Base-by-base conservation (phyloP, 257 asterid species). In the Sherardia arvensis region DNA sequence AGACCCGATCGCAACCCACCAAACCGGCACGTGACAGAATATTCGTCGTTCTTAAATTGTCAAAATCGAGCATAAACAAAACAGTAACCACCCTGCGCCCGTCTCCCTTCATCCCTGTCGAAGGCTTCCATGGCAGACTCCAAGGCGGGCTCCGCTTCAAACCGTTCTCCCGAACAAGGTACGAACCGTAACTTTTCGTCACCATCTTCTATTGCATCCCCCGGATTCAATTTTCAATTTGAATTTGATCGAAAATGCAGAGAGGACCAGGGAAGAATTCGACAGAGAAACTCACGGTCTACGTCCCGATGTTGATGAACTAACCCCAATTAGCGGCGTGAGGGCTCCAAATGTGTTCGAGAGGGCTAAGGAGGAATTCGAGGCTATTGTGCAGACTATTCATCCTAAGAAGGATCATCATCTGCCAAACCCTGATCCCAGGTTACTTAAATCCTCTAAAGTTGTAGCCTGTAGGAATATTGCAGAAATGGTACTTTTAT, bases 331-430 rank as follows among this genome's bases (percentile, higher is more conserved):
- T 66, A 48, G 66, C 68, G 84, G 81, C 28, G 87, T 86, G 43
- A 89, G 79, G 79, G 95, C 95, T 51, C 96, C 96, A 14, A 83
- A 81, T 57, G 81, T 85, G 67, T 84, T 89, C 69, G 88, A 81
- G 72, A 81, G 96, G 62, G 95, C 89, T 0, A 86, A 81, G 71
- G 96, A 89, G 78, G 96, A 89, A 66, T 71, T 89, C 62, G 91
- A 86, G 69, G 95, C 96, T 53, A 61, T 89, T 64, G 86, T 83
- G 29, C 83, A 70, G 65, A 80, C 83, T 12, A 74, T 89, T 65
- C 90, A 86, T 68, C 77, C 78, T 7, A 84, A 81, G 65, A 84
- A 81, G 79, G 87, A 80, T 69, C 4, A 71, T 0, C 61, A 68
- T 62, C 64, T 26, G 54, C 57, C 59, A 53, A 58, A 15, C 38